Evolutionary conservation across 257 asterid genomes (phyloP).

Genomic region (Lavandula angustifolia): DNA sequence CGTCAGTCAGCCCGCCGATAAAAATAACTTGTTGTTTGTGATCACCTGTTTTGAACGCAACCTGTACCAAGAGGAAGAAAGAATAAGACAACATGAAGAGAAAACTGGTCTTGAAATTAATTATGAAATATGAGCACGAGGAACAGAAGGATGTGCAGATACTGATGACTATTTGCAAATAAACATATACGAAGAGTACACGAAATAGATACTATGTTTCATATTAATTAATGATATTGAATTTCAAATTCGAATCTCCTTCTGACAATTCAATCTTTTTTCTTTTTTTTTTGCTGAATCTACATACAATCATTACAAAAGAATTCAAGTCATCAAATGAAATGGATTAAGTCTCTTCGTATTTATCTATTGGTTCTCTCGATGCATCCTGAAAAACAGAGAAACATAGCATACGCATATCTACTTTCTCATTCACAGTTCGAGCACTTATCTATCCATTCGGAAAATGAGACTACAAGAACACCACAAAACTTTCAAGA

Average conservation of each 20-base stretch:
- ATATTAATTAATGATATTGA: not conserved
- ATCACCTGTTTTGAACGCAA: conserved; percentile 93
- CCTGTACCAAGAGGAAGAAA: conserved; percentile 51
- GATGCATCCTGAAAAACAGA: conserved; percentile 20
- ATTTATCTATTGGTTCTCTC: not conserved
- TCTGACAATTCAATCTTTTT: not conserved
- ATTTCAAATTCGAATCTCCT: conserved; percentile 10
- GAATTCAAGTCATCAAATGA: not conserved
- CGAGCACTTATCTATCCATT: not conserved
- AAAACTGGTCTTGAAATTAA: not conserved
- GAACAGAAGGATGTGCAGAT: not conserved
- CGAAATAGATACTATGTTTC: not conserved
- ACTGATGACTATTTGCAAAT: not conserved
- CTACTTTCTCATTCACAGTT: not conserved
- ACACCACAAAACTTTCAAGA: not conserved
- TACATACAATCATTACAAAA: not conserved
- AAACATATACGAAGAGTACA: not conserved
- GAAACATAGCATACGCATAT: not conserved
- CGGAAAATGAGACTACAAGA: not conserved
- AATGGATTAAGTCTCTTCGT: not conserved
- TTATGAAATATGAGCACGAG: not conserved
- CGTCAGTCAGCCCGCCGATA: conserved; percentile 92
- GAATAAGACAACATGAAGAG: not conserved
- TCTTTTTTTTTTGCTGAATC: not conserved
- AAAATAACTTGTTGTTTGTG: conserved; percentile 85